Conservation (phyloP, 2,329 filamentous ascomycete genomes). For the Setomelanomma holmii region DNA sequence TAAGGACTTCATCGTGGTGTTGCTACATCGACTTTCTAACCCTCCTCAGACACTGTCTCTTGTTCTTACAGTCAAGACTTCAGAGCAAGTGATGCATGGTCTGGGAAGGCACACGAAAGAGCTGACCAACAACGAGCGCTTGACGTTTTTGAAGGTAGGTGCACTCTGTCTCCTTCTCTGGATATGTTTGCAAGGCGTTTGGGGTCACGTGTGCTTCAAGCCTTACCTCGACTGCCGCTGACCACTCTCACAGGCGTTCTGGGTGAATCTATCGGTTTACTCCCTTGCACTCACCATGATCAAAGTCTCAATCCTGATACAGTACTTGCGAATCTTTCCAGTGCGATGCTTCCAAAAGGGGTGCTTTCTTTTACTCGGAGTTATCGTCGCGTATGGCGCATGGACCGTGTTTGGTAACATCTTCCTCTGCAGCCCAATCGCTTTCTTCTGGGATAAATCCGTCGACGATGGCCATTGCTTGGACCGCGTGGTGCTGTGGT, state of each 20-base stretch:
- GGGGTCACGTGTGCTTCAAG: too few relatives aligned
- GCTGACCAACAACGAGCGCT: conserved; percentile 15
- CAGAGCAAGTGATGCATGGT: conserved; percentile 41
- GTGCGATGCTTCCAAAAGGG: conserved; percentile 32
- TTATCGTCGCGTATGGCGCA: conserved; percentile 32
- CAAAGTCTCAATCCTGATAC: conserved; percentile 43
- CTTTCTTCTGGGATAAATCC: conserved; percentile 41
- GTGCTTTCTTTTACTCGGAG: conserved; percentile 35
- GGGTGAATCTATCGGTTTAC: conserved; percentile 45
- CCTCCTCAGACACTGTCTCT: conserved; percentile 30
- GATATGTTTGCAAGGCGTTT: too few relatives aligned
- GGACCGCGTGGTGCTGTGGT: conserved; percentile 40
- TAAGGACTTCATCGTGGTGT: conserved; percentile 10
- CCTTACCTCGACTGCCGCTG: too few relatives aligned
- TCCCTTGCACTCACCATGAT: conserved; percentile 38
- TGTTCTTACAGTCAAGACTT: conserved; percentile 33
- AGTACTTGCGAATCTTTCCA: conserved; percentile 43
- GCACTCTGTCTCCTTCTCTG: too few relatives aligned
- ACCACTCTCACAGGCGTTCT: conserved; percentile 39
- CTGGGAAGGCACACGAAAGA: conserved; percentile 32
- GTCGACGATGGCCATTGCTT: conserved; percentile 37
- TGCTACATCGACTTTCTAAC: conserved; percentile 9
- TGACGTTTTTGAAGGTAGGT: conserved; percentile 22
- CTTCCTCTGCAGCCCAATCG: conserved; percentile 42
- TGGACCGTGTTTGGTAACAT: conserved; percentile 44